phyloP scores from a whole-genome alignment of 78 protist species.

The Mantamonas sphyraenae region DNA sequence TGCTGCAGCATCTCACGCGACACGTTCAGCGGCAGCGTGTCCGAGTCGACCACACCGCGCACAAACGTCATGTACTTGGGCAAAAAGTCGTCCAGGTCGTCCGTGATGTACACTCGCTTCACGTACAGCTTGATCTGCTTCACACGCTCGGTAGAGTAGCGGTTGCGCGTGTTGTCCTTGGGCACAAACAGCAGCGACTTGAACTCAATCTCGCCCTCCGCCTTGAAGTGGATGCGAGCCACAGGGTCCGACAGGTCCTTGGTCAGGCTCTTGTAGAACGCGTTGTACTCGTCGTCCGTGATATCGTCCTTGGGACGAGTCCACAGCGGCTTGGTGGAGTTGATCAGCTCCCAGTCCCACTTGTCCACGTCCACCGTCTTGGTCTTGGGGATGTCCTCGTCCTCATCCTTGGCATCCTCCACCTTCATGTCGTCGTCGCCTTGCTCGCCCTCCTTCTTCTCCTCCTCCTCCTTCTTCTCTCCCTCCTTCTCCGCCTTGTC shows the following conservation, averaged over 20 bases:
- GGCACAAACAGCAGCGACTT: constrained; percentile 91
- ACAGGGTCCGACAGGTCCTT: constrained; percentile 61
- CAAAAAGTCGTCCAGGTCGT: constrained; percentile 83
- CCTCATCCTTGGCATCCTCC: constrained; percentile 56
- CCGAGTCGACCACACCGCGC: constrained; percentile 95
- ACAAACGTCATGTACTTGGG: constrained; percentile 93
- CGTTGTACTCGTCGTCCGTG: constrained; percentile 84
- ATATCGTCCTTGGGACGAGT: constrained; percentile 78
- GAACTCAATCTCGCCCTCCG: constrained; percentile 88
- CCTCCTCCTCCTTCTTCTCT: constrained; percentile 52
- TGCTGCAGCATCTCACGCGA: constrained; percentile 96
- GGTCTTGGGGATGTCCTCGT: constrained; percentile 14
- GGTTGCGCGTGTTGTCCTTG: constrained; percentile 47
- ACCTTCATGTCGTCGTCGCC: constrained; percentile 38
- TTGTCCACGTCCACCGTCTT: constrained; percentile 25
- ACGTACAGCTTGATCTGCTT: constrained; percentile 86
- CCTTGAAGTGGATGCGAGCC: constrained; percentile 82
- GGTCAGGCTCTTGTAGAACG: constrained; percentile 87
- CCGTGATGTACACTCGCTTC: constrained; percentile 94
- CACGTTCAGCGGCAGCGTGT: constrained; percentile 96
- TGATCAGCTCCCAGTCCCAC: constrained; percentile 75
- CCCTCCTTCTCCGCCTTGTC: constrained; percentile 48
- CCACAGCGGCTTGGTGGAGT: constrained; percentile 96
- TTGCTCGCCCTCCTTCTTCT: constrained; percentile 30
- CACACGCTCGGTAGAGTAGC: constrained; percentile 44